Conservation (phyloP, 2,329 filamentous ascomycete species). For the Nemania bipapillata region DNA sequence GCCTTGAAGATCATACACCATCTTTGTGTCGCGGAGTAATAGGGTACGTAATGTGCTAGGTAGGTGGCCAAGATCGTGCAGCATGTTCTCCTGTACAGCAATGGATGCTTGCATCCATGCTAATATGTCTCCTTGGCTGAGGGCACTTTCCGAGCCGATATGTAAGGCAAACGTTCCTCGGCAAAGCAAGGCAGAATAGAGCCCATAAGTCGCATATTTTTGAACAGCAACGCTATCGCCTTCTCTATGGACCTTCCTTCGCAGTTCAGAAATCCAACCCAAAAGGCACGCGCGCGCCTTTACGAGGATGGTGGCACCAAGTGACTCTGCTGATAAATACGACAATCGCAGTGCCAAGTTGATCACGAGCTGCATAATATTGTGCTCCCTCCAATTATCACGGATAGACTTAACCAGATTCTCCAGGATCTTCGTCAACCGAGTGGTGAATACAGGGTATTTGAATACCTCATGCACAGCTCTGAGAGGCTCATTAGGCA, state of each 20-base stretch:
- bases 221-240: constrained; percentile 40
- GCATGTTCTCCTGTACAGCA: constrained; percentile 60
- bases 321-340: constrained; percentile 7
- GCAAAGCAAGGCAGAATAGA: constrained; percentile 68
- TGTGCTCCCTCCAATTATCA: constrained; percentile 68
- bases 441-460: constrained; percentile 61
- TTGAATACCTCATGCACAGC: constrained; percentile 61
- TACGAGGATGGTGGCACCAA: not conserved
- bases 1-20: constrained; percentile 53
- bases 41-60: constrained; percentile 52
- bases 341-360: constrained; percentile 28
- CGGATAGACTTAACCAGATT: constrained; percentile 57
- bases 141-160: constrained; percentile 13
- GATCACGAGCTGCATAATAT: constrained; percentile 49
- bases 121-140: constrained; percentile 39
- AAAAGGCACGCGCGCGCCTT: constrained; percentile 23
- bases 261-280: constrained; percentile 25
- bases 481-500: constrained; percentile 53
- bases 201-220: constrained; percentile 57
- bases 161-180: constrained; percentile 42
- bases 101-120: constrained; percentile 44
- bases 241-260: constrained; percentile 1
- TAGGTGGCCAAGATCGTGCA: constrained; percentile 53
- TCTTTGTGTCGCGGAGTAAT: constrained; percentile 61
- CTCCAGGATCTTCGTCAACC: constrained; percentile 60